Base-by-base conservation (phyloP, 2,329 filamentous ascomycete genomes). In the Rachicladosporium sp. region DNA sequence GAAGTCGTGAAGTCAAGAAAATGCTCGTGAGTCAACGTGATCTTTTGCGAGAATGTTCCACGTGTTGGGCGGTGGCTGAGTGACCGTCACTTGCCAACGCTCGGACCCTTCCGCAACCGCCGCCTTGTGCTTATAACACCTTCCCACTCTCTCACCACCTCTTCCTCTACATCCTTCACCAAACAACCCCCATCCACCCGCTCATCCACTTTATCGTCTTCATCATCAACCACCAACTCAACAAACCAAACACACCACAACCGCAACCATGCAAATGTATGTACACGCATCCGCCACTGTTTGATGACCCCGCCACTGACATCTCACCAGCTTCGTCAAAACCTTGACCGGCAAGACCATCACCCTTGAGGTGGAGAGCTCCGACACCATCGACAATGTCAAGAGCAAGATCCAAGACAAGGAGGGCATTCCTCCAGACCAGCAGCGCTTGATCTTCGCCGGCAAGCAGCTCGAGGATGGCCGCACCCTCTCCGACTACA, bases 391-490 rank as follows among this genome's bases (percentile, higher is more conserved):
- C 64, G 87, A 94, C 71, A 94, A 94, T 46, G 88, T 95, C 31
- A 95, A 95, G 78, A 78, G 74, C 37, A 95, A 95, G 76, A 95
- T 95, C 33, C 88, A 95, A 65, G 88, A 95, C 58, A 95, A 95
- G 76, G 88, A 95, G 66, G 88, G 88, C 19, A 95, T 95, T 41
- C 89, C 88, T 35, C 88, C 88, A 8, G 88, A 95, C 59, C 88
- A 96, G 67, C 88, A 95, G 70, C 89, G 88, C 53, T 65, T 95
- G 51, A 95, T 95, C 62, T 95, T 95, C 52, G 88, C 88, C 33
- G 89, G 88, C 42, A 95, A 95, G 74, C 88, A 95, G 62, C 77
- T 95, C 3, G 89, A 96, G 64, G 89, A 95, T 52, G 88, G 89
- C 47, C 86, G 88, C 40, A 93, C 87, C 29, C 72, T 93, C 0